A percentile compares a stretch with the other conserved stretches of the same genome.
phyloP scores from a whole-genome alignment of 2,329 filamentous ascomycete genomes.

The Epicoccum nigrum region DNA sequence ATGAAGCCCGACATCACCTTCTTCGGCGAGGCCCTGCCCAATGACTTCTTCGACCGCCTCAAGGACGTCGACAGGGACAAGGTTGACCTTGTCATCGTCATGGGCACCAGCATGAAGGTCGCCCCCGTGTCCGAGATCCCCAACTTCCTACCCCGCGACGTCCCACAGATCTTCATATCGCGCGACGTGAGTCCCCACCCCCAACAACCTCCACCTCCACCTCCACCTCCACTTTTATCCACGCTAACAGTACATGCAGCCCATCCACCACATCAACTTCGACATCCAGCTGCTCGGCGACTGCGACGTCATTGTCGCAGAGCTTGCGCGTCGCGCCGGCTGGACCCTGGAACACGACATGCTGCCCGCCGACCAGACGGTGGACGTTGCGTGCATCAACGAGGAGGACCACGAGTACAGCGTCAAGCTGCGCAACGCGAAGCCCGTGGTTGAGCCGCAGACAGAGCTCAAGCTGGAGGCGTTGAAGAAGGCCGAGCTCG shows the following conservation, averaged over 20 bases:
- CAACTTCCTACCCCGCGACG: conserved; percentile 74
- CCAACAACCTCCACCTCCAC: too few species aligned
- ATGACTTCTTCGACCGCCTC: conserved; percentile 80
- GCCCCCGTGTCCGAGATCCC: conserved; percentile 93
- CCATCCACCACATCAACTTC: conserved; percentile 88
- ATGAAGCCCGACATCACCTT: conserved; percentile 99
- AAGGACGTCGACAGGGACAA: conserved; percentile 79
- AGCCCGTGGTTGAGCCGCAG: conserved; percentile 21
- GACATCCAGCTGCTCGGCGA: conserved; percentile 96
- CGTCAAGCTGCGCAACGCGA: conserved; percentile 32
- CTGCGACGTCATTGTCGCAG: conserved; percentile 87
- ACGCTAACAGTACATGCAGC: conserved; percentile 50
- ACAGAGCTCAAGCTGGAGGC: conserved; percentile 13
- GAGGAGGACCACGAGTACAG: conserved; percentile 39
- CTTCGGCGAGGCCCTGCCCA: conserved; percentile 89
- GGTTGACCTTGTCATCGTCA: conserved; percentile 91
- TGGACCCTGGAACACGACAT: conserved; percentile 86
- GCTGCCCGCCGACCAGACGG: conserved; percentile 70
- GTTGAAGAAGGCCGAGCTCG: neutral
- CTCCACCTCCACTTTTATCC: too few species aligned
- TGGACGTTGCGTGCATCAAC: conserved; percentile 57
- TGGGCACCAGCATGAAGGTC: conserved; percentile 94
- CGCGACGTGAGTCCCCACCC: conserved; percentile 63
- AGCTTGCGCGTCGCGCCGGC: conserved; percentile 79
- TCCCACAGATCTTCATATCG: conserved; percentile 91